Evolutionary conservation across 345 rosid genomes (phyloP), one percentile per base, ranked within the genome.

Genomic region (Cochlearia excelsa): DNA sequence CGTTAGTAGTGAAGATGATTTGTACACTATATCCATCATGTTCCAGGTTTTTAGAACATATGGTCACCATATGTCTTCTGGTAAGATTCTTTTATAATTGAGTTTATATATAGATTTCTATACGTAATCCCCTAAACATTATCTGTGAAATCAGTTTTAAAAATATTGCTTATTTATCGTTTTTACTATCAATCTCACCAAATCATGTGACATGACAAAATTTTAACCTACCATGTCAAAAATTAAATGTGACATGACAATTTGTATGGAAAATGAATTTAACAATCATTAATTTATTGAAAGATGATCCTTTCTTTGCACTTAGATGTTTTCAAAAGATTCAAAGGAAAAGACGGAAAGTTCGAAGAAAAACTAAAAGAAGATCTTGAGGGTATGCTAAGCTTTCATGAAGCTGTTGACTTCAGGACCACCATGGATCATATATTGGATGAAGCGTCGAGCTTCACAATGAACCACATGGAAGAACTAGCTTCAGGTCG

Each of bases 331-430:
- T 77, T 80, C 46, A 55, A 64, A 1, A 59, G 45, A 40, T 80
- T 77, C 54, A 66, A 30, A 54, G 38, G 51, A 30, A 50, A 65
- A 2, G 45, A 71, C 40, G 81, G 77, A 0, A 40, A 46, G n/a
- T 68, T 74, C 23, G 47, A 63, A 29, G 46, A 55, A 10, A 26
- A 31, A 54, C 59, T 61, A 7, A 3, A 2, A 5, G 23, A 23
- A 10, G 78, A 77, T 61, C 9, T 39, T 16, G 62, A 67, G 46
- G 81, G 70, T 9, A 61, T 75, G 4, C 9, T 77, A 10, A 67
- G 71, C 39, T 53, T 80, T 54, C 67, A 77, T 45, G 80, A 77
- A 72, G 81, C 79, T 1, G 61, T 77, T 2, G 26, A 61, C 41
- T 54, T 74, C 4, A 59, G 65, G 16, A 52, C 61, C n/a, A 68